These are phyloP conservation scores for Ganoderma boninense DNA, from an alignment of 1,284 basidiomycete genomes.

Conservation along the genomic window DNA sequence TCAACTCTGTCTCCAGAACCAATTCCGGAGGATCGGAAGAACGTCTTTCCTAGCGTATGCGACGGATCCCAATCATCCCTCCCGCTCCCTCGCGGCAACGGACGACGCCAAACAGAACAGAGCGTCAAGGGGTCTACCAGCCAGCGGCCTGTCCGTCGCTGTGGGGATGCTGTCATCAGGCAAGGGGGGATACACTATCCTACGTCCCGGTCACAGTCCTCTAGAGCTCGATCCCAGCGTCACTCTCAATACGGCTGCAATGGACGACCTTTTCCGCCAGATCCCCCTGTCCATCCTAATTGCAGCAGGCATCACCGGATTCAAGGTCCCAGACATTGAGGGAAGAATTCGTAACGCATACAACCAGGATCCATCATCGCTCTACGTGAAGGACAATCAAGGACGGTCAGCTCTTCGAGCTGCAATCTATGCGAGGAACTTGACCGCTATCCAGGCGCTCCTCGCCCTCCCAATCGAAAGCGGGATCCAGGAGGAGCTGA, in stretches of 20 bases:
- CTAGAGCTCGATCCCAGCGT: neutral
- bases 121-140: neutral
- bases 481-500: slow-evolving; percentile 12
- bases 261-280: neutral
- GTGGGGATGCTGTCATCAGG: neutral
- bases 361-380: slow-evolving; percentile 9
- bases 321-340: slow-evolving; percentile 3
- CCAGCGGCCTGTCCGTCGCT: neutral
- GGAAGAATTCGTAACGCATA: slow-evolving; percentile 5
- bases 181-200: neutral
- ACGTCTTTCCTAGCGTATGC: slow-evolving; percentile 23
- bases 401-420: slow-evolving; percentile 18
- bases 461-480: slow-evolving; percentile 11
- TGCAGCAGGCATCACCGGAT: neutral
- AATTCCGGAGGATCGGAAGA: slow-evolving; percentile 23
- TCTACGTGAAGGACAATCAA: slow-evolving; percentile 8
- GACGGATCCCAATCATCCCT: slow-evolving; percentile 18
- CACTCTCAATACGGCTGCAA: neutral
- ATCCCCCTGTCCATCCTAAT: neutral
- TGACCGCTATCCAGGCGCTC: slow-evolving; percentile 15
- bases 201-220: neutral
- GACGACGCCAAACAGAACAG: slow-evolving; percentile 14
- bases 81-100: slow-evolving; percentile 10
- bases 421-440: slow-evolving; percentile 11
- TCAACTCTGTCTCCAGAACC: slow-evolving; percentile 11